These are phyloP conservation scores for Botrytis tulipae DNA, from an alignment of 2,329 filamentous ascomycete genomes.

Conservation along the genomic window DNA sequence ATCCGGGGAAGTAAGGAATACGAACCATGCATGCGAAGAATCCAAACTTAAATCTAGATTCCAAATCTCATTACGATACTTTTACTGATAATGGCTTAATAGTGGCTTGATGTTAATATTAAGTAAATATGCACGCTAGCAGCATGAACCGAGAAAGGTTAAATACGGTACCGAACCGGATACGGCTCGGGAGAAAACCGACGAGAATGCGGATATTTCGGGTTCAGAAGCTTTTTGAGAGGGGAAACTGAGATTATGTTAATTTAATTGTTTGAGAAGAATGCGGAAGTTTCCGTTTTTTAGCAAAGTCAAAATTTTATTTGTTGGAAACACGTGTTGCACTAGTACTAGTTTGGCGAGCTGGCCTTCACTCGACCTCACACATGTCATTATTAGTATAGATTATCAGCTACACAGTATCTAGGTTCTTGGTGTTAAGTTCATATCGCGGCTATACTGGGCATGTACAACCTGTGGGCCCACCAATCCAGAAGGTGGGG, in stretches of 20 bases:
- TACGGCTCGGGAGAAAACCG: neutral
- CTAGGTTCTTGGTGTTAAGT: neutral
- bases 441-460: neutral
- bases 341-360: neutral
- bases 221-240: neutral
- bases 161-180: neutral
- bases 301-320: neutral
- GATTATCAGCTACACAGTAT: neutral
- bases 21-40: neutral
- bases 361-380: neutral
- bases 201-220: neutral
- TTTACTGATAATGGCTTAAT: slow-evolving; percentile 13
- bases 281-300: neutral
- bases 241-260: neutral
- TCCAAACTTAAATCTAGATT: slow-evolving; percentile 4
- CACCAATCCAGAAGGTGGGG: neutral
- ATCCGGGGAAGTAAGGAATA: slow-evolving; percentile 16
- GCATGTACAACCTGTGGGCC: neutral
- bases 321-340: slow-evolving; percentile 1
- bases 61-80: slow-evolving; percentile 6
- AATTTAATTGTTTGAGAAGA: neutral
- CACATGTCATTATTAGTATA: neutral
- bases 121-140: slow-evolving; percentile 9
- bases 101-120: neutral
- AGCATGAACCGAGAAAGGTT: neutral